A percentile compares a stretch with the other conserved stretches of the same genome.
Conservation (phyloP, 129 eudicot genomes). For the Flaveria brownii region DNA sequence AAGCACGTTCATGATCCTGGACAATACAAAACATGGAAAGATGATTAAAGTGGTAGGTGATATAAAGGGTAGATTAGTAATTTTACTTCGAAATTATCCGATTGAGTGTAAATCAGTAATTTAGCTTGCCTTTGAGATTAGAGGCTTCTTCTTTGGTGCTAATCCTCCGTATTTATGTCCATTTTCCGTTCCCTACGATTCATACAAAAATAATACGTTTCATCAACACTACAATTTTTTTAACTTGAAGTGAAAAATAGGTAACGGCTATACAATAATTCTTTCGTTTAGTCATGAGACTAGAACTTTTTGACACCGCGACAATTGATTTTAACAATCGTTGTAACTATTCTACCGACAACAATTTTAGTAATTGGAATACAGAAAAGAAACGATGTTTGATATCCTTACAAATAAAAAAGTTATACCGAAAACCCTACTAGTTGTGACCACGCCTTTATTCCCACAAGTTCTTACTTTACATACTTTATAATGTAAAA, state of each 20-base stretch:
- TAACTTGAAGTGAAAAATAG: too few relatives aligned
- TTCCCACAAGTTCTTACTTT: background rate
- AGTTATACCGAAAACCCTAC: background rate
- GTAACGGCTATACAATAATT: too few relatives aligned
- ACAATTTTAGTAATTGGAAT: background rate
- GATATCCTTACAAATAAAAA: background rate
- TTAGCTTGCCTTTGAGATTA: slow-evolving; percentile 73
- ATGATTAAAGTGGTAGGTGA: background rate
- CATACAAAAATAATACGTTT: background rate
- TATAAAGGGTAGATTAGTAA: background rate
- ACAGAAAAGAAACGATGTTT: background rate
- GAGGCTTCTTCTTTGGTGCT: slow-evolving; percentile 82
- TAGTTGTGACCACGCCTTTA: background rate
- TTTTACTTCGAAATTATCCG: too few relatives aligned
- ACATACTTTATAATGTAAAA: background rate
- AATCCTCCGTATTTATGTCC: slow-evolving; percentile 80
- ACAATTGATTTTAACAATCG: too few relatives aligned
- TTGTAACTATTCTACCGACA: background rate
- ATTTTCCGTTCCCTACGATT: slow-evolving; percentile 37
- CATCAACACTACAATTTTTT: too few relatives aligned
- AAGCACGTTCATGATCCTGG: slow-evolving; percentile 91
- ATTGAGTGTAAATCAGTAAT: slow-evolving; percentile 3
- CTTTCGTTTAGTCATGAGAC: too few relatives aligned
- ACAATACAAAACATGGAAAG: slow-evolving; percentile 2
- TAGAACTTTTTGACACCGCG: background rate